Percentiles rank a stretch among this genome's conserved stretches.
Conservation (phyloP, 164 flowering plant genomes). For the Echeveria elegans region DNA sequence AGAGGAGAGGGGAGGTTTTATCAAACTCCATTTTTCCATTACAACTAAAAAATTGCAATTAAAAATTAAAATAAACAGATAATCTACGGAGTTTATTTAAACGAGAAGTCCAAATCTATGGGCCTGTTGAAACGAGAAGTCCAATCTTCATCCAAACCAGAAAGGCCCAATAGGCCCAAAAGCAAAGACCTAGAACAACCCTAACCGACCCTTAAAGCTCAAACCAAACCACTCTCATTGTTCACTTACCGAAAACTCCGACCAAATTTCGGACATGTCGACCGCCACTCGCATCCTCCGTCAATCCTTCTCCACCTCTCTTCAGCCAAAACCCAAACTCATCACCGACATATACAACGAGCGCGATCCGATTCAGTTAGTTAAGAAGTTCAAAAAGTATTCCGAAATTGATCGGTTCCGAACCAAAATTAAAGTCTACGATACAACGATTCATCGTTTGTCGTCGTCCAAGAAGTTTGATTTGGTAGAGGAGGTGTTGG, state of each 20-base stretch:
- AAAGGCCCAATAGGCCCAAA: too few species aligned
- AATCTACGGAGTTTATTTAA: too few species aligned
- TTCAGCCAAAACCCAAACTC: constrained; percentile 2
- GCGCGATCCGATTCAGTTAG: constrained; percentile 23
- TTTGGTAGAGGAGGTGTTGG: constrained; percentile 32
- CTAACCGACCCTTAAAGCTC: too few species aligned
- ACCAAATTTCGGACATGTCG: not conserved
- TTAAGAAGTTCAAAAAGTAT: constrained; percentile 32
- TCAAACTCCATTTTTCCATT: too few species aligned
- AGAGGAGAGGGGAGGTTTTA: too few species aligned
- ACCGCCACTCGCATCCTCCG: constrained; percentile 11
- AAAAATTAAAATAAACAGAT: too few species aligned
- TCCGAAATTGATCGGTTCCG: constrained; percentile 33
- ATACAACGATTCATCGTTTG: constrained; percentile 29
- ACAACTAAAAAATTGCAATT: too few species aligned
- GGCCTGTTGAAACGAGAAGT: too few species aligned
- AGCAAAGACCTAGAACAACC: too few species aligned
- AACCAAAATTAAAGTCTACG: constrained; percentile 14
- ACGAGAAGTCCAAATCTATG: too few species aligned
- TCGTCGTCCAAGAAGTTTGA: constrained; percentile 16
- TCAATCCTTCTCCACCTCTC: constrained; percentile 15
- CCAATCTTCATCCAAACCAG: too few species aligned
- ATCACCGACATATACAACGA: constrained; percentile 19
- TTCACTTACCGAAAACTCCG: not conserved
- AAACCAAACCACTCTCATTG: too few species aligned